These are phyloP conservation scores for Penicillium antarcticum DNA, from an alignment of 495 filamentous ascomycete genomes.

Conservation along the genomic window DNA sequence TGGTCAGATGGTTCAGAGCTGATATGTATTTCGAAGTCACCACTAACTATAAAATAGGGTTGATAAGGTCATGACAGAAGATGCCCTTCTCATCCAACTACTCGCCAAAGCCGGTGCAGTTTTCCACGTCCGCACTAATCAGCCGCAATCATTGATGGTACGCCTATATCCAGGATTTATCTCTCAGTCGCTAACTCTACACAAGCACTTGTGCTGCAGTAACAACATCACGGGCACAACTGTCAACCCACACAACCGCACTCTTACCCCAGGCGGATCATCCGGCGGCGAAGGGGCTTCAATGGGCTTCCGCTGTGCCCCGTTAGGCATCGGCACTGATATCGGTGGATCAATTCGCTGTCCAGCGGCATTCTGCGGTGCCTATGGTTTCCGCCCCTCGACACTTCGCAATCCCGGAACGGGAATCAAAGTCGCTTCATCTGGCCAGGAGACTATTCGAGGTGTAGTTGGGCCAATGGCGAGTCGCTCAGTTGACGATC, in stretches of 20 bases:
- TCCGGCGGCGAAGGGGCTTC: slow-evolving; percentile 69
- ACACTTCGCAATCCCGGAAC: slow-evolving; percentile 49
- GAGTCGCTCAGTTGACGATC: slow-evolving; percentile 56
- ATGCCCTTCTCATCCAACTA: slow-evolving; percentile 32
- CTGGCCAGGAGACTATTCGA: slow-evolving; percentile 57
- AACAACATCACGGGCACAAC: slow-evolving; percentile 67
- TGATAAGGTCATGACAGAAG: slow-evolving; percentile 30
- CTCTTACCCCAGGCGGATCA: slow-evolving; percentile 56
- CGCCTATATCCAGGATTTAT: not conserved
- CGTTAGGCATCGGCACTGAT: slow-evolving; percentile 65
- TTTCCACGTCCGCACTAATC: slow-evolving; percentile 63
- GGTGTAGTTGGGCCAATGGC: slow-evolving; percentile 60
- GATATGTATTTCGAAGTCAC: not conserved
- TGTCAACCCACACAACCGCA: slow-evolving; percentile 59
- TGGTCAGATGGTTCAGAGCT: slow-evolving; percentile 20
- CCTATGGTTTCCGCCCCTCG: slow-evolving; percentile 57
- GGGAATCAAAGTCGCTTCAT: slow-evolving; percentile 43
- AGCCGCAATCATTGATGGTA: slow-evolving; percentile 51
- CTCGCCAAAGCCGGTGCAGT: slow-evolving; percentile 48
- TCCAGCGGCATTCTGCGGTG: slow-evolving; percentile 57
- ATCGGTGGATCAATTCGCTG: slow-evolving; percentile 62
- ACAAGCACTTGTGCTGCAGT: slow-evolving; percentile 39
- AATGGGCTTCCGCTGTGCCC: slow-evolving; percentile 56
- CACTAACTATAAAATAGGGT: slow-evolving; percentile 20
- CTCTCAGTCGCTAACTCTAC: not conserved